A percentile compares a stretch with the other conserved stretches of the same genome.
Conservation (phyloP, 139 green algal species). For the Yamagishiella unicocca region DNA sequence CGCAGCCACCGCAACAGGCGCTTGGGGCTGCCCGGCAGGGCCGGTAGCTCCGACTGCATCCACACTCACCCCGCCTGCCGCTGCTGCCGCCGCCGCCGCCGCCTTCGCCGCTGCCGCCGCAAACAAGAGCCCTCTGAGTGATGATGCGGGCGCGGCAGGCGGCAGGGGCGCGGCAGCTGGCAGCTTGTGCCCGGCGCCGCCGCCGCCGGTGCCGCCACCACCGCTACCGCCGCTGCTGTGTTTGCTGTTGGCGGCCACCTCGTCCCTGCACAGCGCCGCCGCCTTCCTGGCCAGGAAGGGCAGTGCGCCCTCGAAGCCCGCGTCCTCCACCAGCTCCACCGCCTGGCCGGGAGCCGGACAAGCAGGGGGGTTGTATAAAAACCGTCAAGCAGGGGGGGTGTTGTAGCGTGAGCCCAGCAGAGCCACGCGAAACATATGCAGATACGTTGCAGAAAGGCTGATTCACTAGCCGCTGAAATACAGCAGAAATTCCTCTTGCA, state of each 20-base stretch:
- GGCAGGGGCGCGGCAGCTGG: no score
- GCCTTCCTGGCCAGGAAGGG: conserved; percentile 27
- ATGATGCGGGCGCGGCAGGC: background rate
- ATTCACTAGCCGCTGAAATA: no score
- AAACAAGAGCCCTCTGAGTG: background rate
- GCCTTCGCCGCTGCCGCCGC: no score
- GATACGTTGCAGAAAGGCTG: no score
- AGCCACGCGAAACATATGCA: no score
- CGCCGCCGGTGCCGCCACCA: background rate
- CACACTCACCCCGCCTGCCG: background rate
- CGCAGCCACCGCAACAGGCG: background rate
- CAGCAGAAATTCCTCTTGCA: no score
- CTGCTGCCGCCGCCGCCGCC: background rate
- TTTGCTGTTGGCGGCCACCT: background rate
- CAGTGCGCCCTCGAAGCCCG: conserved; percentile 19
- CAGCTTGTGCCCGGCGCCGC: no score
- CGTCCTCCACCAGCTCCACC: conserved; percentile 25
- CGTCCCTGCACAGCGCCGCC: background rate
- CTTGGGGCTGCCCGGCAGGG: background rate
- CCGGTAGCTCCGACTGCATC: background rate
- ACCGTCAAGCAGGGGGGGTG: no score
- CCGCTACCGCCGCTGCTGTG: no score
- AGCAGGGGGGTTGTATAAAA: background rate
- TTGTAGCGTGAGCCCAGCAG: no score
- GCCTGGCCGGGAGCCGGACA: no score